Conservation (phyloP, 352 stramenopile species). For the Phytophthora colocasiae region DNA sequence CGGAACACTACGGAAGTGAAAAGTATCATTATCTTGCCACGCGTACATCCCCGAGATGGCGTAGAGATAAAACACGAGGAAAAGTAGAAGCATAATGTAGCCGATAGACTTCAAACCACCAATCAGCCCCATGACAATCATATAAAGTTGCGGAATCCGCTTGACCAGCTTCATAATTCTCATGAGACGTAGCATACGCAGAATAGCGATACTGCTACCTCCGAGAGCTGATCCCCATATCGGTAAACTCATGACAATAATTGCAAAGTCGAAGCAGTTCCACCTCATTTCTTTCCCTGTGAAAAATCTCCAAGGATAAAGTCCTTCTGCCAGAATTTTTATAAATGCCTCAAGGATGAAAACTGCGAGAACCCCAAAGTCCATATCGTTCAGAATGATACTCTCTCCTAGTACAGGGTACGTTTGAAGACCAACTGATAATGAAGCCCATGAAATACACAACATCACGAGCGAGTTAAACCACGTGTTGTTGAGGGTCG, state of each 20-base stretch:
- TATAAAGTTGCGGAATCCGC: constrained; percentile 88
- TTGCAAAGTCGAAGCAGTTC: constrained; percentile 89
- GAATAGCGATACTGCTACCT: constrained; percentile 79
- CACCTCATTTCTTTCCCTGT: constrained; percentile 73
- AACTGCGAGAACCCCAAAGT: constrained; percentile 67
- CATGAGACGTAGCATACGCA: constrained; percentile 88
- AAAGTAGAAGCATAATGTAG: constrained; percentile 90
- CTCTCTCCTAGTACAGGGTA: constrained; percentile 59
- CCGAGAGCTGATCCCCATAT: constrained; percentile 72
- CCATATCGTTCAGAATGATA: constrained; percentile 61
- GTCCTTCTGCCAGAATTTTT: constrained; percentile 84
- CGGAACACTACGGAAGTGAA: constrained; percentile 80
- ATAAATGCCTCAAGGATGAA: constrained; percentile 82
- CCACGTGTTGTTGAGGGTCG: constrained; percentile 54
- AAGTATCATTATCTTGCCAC: constrained; percentile 88
- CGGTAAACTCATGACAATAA: constrained; percentile 83
- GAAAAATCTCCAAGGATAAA: constrained; percentile 82
- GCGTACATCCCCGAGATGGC: constrained; percentile 92
- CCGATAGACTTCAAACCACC: constrained; percentile 88
- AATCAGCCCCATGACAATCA: constrained; percentile 93
- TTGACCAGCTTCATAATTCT: constrained; percentile 93
- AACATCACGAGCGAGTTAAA: constrained; percentile 80
- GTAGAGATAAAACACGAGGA: constrained; percentile 92
- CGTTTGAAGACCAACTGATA: constrained; percentile 85
- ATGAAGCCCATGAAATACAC: constrained; percentile 80